Evolutionary conservation across 2,329 filamentous ascomycete genomes (phyloP).

Genomic region (Pseudogymnoascus sp.): DNA sequence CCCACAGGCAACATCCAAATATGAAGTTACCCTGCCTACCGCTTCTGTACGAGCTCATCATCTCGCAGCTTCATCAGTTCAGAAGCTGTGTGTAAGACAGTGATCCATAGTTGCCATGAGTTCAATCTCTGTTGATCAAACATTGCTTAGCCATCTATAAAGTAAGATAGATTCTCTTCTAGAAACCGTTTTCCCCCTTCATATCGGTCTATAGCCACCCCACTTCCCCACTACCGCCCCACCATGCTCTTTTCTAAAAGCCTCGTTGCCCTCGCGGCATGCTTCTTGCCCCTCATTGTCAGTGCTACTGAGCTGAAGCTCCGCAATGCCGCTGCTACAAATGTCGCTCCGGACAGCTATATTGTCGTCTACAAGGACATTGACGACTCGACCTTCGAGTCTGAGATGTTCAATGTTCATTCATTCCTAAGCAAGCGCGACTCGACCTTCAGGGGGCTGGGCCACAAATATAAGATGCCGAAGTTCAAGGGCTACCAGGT

Average conservation of each 20-base stretch:
- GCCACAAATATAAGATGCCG: conserved; percentile 21
- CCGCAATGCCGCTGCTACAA: conserved; percentile 38
- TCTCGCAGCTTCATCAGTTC: background rate
- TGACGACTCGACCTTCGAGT: conserved; percentile 38
- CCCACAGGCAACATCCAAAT: background rate
- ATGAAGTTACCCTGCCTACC: background rate
- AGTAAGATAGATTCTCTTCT: background rate
- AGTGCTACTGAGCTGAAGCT: conserved; percentile 22
- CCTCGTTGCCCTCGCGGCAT: conserved; percentile 20
- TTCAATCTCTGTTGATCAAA: background rate
- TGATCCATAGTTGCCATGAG: background rate
- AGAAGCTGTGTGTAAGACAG: background rate
- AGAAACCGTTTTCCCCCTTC: background rate
- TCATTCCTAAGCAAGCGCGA: conserved; percentile 48
- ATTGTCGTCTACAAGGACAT: conserved; percentile 52
- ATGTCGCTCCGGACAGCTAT: conserved; percentile 48
- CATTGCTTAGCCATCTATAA: background rate
- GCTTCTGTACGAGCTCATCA: background rate
- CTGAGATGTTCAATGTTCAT: conserved; percentile 41
- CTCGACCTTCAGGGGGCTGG: conserved; percentile 25
- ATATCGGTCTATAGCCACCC: background rate
- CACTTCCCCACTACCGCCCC: background rate
- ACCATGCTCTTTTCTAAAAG: background rate
- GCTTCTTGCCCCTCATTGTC: conserved; percentile 20
- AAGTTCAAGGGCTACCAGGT: conserved; percentile 24